phyloP scores from a whole-genome alignment of 768 basidiomycete genomes.

The Lentinula aciculospora region DNA sequence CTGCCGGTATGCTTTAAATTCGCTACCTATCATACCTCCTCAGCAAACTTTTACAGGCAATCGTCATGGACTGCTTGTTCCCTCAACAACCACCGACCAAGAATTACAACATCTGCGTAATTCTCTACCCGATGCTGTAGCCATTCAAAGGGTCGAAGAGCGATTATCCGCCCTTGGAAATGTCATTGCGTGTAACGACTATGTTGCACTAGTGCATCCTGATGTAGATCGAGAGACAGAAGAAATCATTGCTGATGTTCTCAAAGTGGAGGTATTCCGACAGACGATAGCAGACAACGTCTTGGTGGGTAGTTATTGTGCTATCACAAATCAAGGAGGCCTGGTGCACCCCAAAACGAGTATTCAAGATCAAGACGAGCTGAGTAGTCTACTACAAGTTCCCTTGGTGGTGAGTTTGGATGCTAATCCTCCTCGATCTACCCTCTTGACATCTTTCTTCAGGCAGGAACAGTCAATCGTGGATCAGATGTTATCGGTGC shows the following conservation, averaged over 20 bases:
- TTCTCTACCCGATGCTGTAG: slow-evolving; percentile 86
- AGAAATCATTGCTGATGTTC: slow-evolving; percentile 98
- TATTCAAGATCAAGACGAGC: slow-evolving; percentile 94
- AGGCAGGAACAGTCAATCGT: slow-evolving; percentile 98
- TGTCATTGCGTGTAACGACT: slow-evolving; percentile 98
- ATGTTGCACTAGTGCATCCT: slow-evolving; percentile 97
- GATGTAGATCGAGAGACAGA: slow-evolving; percentile 98
- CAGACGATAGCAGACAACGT: slow-evolving; percentile 97
- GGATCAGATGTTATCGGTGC: slow-evolving; percentile 98
- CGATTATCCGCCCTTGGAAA: slow-evolving; percentile 96
- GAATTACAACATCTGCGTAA: slow-evolving; percentile 98
- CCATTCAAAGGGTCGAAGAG: slow-evolving; percentile 95
- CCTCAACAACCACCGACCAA: slow-evolving; percentile 93
- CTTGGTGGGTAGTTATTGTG: slow-evolving; percentile 94
- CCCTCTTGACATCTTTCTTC: slow-evolving; percentile 2
- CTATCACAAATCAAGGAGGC: slow-evolving; percentile 94
- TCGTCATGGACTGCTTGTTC: slow-evolving; percentile 94
- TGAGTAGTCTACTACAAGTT: slow-evolving; percentile 89
- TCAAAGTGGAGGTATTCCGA: slow-evolving; percentile 98
- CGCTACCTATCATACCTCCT: not conserved
- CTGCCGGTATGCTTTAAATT: slow-evolving; percentile 59
- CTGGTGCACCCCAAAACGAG: slow-evolving; percentile 97
- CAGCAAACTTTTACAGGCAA: slow-evolving; percentile 52
- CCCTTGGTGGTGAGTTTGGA: slow-evolving; percentile 78
- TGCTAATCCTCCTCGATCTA: not conserved